phyloP scores from a whole-genome alignment of 148 eudicot species.

The Fagopyrum homotropicum region DNA sequence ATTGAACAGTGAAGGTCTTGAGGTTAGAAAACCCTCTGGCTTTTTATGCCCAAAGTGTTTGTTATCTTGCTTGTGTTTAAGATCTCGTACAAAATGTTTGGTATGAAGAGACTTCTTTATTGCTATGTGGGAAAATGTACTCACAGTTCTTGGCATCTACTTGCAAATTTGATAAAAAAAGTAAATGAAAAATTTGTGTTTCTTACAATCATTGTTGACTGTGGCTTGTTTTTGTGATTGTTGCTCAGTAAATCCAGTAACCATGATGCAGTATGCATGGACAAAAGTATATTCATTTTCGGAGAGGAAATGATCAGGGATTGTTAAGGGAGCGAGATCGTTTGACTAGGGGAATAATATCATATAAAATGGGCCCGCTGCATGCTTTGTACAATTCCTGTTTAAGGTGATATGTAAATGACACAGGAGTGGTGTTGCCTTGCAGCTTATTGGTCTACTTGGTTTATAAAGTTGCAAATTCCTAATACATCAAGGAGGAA shows the following conservation, averaged over 20 bases:
- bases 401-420: not conserved
- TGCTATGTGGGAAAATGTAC: not conserved
- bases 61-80: not conserved
- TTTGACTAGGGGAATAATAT: not conserved
- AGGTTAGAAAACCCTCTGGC: conserved; percentile 34
- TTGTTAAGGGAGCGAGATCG: not conserved
- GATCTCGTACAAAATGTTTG: not conserved
- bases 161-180: not conserved
- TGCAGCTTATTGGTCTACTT: too few relatives aligned
- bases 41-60: not conserved
- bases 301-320: not conserved
- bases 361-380: not conserved
- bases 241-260: not conserved
- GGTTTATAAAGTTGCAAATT: too few relatives aligned
- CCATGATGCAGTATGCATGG: not conserved
- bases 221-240: not conserved
- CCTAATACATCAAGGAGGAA: too few relatives aligned
- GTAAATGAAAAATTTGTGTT: not conserved
- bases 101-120: not conserved
- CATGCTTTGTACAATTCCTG: not conserved
- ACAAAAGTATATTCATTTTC: not conserved
- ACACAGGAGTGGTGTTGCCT: too few relatives aligned
- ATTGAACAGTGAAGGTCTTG: conserved; percentile 96
- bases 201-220: not conserved
- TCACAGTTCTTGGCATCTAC: not conserved